Percentiles rank a stretch among this genome's conserved stretches.
Evolutionary conservation across 2,329 filamentous ascomycete genomes (phyloP).

Genomic region (Nigrospora sphaerica): DNA sequence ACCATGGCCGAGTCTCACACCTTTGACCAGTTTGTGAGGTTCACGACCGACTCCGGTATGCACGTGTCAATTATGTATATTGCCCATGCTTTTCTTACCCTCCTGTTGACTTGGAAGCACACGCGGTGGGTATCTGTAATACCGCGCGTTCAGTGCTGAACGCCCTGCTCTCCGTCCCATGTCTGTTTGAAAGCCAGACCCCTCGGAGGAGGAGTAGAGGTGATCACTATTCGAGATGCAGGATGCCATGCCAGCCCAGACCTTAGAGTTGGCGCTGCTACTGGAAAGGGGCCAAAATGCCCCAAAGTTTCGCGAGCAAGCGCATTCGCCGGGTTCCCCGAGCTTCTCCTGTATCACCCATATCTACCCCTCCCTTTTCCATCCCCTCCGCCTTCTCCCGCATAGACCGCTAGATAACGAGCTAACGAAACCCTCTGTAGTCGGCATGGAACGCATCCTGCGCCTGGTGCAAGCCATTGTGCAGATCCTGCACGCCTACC

Average conservation of each 20-base stretch:
- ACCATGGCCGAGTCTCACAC: neutral
- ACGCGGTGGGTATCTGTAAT: neutral
- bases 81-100: neutral
- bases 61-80: neutral
- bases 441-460: constrained; percentile 54
- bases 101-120: neutral
- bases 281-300: too few species aligned
- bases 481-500: constrained; percentile 39
- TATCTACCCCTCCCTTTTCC: too few species aligned
- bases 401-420: neutral
- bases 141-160: neutral
- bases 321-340: too few species aligned
- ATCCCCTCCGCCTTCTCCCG: too few species aligned
- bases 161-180: too few species aligned
- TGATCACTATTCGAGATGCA: neutral
- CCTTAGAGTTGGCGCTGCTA: too few species aligned
- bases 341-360: too few species aligned
- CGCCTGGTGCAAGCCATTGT: constrained; percentile 48
- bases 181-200: neutral
- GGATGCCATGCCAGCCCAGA: too few species aligned
- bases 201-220: neutral
- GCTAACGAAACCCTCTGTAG: constrained; percentile 23
- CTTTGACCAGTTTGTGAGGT: constrained; percentile 33
- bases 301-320: too few species aligned
- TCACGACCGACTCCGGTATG: constrained; percentile 39